phyloP scores from a whole-genome alignment of 768 basidiomycete species.

The Steccherinum ochraceum region DNA sequence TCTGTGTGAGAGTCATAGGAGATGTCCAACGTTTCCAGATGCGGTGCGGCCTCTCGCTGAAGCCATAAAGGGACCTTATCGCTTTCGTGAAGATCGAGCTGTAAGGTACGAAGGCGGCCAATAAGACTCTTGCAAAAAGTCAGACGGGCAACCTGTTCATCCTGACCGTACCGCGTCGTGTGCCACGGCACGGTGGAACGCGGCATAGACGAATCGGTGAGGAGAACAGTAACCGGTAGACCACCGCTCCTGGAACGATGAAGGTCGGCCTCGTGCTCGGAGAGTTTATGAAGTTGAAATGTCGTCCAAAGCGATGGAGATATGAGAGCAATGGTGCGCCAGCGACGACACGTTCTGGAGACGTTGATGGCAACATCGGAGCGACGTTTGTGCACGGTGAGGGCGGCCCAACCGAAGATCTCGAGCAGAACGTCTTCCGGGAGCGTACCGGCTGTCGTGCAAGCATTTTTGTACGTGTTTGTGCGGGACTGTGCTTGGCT shows the following conservation, averaged over 20 bases:
- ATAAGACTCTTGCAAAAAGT: too few relatives aligned
- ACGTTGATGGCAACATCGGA: neutral
- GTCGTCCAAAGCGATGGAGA: neutral
- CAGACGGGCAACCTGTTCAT: too few relatives aligned
- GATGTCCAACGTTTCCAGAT: neutral
- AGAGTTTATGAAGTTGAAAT: neutral
- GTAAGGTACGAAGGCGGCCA: too few relatives aligned
- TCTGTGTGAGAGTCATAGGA: neutral
- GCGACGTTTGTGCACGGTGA: neutral
- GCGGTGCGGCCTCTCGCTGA: neutral
- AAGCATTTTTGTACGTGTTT: too few relatives aligned
- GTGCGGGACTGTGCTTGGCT: too few relatives aligned
- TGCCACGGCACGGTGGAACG: too few relatives aligned
- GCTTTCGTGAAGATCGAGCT: too few relatives aligned
- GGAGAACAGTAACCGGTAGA: neutral
- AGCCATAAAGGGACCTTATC: too few relatives aligned
- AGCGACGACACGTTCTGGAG: neutral
- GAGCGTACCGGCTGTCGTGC: too few relatives aligned
- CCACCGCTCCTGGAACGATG: neutral
- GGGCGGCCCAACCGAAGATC: neutral
- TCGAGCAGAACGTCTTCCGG: neutral
- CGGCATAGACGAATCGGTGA: neutral
- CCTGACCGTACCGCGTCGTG: too few relatives aligned
- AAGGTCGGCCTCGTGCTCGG: neutral
- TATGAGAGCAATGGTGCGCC: neutral